Evolutionary conservation across 768 basidiomycete species (phyloP).

Genomic region (Inosperma sp.): DNA sequence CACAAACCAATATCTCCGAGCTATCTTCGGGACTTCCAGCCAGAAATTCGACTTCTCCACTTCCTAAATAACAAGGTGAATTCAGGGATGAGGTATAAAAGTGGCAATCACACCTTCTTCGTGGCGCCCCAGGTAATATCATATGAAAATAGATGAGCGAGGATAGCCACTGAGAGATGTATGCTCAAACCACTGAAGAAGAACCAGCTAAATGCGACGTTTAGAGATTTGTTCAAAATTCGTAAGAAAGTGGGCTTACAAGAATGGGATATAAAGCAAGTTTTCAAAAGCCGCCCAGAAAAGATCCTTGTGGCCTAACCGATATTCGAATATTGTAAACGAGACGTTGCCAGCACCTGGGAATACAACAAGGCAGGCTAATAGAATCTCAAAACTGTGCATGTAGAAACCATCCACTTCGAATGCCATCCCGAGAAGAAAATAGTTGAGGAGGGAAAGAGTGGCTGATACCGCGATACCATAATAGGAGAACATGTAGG

Average conservation of each 20-base stretch:
- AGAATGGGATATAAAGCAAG: conserved; percentile 73
- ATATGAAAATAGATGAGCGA: conserved; percentile 72
- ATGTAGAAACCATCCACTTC: conserved; percentile 67
- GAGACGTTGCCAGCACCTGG: no score
- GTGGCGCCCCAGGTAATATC: conserved; percentile 78
- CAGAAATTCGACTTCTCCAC: conserved; percentile 94
- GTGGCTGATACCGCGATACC: no score
- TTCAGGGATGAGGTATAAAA: neutral
- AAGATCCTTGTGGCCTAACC: no score
- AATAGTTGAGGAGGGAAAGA: conserved; percentile 65
- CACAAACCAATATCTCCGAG: conserved; percentile 70
- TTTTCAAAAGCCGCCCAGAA: no score
- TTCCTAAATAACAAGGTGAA: conserved; percentile 25
- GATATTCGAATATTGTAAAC: no score
- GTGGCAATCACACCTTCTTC: conserved; percentile 42
- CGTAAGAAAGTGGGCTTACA: conserved; percentile 66
- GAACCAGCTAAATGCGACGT: no score
- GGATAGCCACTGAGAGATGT: conserved; percentile 56
- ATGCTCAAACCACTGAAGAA: no score
- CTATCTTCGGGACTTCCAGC: conserved; percentile 79
- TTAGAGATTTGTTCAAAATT: conserved; percentile 68
- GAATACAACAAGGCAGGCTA: conserved; percentile 67
- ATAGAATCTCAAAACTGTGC: conserved; percentile 68
- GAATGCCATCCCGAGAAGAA: conserved; percentile 57
- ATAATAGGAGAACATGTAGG: conserved; percentile 61